Percentiles rank a stretch among this genome's conserved stretches.
phyloP scores from a whole-genome alignment of 148 eudicot genomes.

The Salicornia ramosissima region DNA sequence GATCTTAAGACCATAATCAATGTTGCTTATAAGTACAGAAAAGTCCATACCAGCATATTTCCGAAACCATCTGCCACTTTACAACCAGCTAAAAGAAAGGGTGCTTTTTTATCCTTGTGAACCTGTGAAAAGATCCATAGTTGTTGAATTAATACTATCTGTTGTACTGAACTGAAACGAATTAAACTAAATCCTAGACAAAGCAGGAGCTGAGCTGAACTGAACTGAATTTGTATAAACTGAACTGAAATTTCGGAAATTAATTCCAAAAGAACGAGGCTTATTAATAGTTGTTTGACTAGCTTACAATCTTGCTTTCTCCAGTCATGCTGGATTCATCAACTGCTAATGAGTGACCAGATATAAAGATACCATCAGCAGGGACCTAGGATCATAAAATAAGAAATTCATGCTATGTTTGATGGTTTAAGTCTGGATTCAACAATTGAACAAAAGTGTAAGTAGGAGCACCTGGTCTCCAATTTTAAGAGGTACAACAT shows the following conservation, averaged over 20 bases:
- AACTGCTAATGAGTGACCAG: conserved; percentile 75
- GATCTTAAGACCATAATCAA: not conserved
- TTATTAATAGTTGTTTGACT: conserved; percentile 26
- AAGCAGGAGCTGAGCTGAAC: no score
- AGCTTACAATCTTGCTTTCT: conserved; percentile 93
- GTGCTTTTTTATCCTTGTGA: conserved; percentile 61
- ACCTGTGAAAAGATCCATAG: conserved; percentile 39
- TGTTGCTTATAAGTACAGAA: not conserved
- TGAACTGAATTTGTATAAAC: no score
- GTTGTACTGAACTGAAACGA: conserved; percentile 1
- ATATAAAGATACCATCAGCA: conserved; percentile 75
- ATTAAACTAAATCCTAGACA: no score
- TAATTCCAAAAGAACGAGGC: no score
- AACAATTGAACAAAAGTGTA: conserved; percentile 1
- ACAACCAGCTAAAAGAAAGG: conserved; percentile 87
- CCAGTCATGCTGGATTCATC: conserved; percentile 99
- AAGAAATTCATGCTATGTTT: conserved; percentile 2
- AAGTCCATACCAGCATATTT: conserved; percentile 67
- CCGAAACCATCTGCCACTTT: conserved; percentile 96
- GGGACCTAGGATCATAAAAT: conserved; percentile 47
- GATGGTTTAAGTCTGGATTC: not conserved
- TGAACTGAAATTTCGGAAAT: no score
- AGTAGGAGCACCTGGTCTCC: conserved; percentile 73
- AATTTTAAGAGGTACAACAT: conserved; percentile 81
- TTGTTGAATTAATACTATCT: conserved; percentile 20